Conservation (phyloP, 495 filamentous ascomycete species). For the Sphaerosporella brunnea region DNA sequence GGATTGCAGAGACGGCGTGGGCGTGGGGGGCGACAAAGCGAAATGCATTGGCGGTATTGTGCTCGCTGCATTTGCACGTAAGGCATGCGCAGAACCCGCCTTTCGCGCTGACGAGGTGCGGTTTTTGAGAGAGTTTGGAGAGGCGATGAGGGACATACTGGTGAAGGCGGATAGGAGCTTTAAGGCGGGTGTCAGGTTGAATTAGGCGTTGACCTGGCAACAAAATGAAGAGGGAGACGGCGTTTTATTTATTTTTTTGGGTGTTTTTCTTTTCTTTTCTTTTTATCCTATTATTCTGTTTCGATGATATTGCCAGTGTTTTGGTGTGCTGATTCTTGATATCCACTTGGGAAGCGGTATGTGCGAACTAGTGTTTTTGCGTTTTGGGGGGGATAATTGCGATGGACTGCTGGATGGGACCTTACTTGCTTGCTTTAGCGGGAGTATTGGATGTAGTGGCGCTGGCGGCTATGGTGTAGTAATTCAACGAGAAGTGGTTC, state of each 20-base stretch:
- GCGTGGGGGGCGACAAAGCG: conserved; percentile 2
- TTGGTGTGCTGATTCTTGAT: no score
- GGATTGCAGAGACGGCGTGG: conserved; percentile 8
- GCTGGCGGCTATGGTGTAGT: no score
- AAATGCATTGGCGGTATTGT: conserved; percentile 20
- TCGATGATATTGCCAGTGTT: no score
- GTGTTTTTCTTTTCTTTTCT: neutral
- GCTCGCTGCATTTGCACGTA: conserved; percentile 21
- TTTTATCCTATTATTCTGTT: no score
- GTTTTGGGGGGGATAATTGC: neutral
- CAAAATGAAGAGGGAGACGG: neutral
- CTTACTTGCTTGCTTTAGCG: no score
- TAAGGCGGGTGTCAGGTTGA: neutral
- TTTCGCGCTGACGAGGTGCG: conserved; percentile 23
- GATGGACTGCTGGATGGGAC: no score
- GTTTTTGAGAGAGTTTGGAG: conserved; percentile 24
- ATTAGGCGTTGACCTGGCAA: neutral
- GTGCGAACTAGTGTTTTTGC: no score
- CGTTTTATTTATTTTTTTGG: neutral
- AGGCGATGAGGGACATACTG: conserved; percentile 25
- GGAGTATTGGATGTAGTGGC: no score
- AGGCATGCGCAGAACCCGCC: conserved; percentile 8
- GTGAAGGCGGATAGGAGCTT: conserved; percentile 6
- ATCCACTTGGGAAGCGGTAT: no score
- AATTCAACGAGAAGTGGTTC: no score